Evolutionary conservation across 2,329 filamentous ascomycete genomes (phyloP).

Genomic region (Paraphoma chrysanthemicola): DNA sequence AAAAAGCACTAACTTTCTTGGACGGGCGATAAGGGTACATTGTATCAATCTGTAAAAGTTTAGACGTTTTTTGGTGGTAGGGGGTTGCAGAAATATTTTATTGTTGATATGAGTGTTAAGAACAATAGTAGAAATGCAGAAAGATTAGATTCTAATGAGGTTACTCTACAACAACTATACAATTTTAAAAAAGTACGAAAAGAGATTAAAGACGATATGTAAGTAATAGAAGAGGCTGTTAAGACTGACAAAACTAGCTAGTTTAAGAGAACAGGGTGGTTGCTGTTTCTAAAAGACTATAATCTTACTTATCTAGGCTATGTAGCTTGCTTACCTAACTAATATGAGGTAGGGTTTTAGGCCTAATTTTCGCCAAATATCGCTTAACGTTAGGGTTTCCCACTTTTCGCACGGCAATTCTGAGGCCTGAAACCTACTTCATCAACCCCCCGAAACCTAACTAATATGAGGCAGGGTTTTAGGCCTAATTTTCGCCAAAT

Average conservation of each 20-base stretch:
- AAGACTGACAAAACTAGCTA: slow-evolving; percentile 11
- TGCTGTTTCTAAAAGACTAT: too few relatives aligned
- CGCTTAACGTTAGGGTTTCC: too few relatives aligned
- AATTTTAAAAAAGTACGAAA: background rate
- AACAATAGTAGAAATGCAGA: slow-evolving; percentile 1
- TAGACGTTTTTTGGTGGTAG: slow-evolving; percentile 7
- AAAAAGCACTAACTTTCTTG: background rate
- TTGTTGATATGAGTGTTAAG: slow-evolving; percentile 9
- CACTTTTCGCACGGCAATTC: too few relatives aligned
- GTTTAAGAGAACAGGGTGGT: slow-evolving; percentile 10
- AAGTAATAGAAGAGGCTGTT: slow-evolving; percentile 6
- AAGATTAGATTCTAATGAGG: background rate
- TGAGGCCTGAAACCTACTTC: too few relatives aligned
- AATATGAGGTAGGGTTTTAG: too few relatives aligned
- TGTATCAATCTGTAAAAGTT: slow-evolving; percentile 7
- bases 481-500: too few relatives aligned
- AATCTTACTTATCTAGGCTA: too few relatives aligned
- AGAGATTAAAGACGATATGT: background rate
- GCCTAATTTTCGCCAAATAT: too few relatives aligned
- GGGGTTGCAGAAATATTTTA: slow-evolving; percentile 9
- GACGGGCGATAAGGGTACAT: slow-evolving; percentile 1
- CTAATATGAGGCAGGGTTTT: too few relatives aligned
- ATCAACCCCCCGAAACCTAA: too few relatives aligned
- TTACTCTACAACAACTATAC: background rate
- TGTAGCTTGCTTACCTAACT: too few relatives aligned